Conservation (phyloP, 352 stramenopile species). For the Phytophthora palmivora region DNA sequence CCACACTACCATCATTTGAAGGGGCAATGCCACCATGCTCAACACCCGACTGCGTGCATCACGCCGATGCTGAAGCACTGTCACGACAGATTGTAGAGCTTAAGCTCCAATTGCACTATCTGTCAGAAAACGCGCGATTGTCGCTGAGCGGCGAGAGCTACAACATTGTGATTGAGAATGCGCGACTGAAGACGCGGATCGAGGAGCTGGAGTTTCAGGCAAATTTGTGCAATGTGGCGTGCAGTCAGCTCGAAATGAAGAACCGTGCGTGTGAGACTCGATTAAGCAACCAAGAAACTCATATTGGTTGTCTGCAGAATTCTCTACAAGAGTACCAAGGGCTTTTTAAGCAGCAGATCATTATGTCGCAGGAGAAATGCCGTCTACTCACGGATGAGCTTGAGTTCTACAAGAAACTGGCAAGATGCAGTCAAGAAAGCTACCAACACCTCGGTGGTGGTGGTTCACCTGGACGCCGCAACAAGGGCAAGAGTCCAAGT, state of each 20-base stretch:
- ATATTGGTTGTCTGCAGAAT: slow-evolving; percentile 78
- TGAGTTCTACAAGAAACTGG: slow-evolving; percentile 86
- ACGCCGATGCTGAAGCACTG: slow-evolving; percentile 61
- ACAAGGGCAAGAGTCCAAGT: slow-evolving; percentile 37
- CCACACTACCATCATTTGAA: slow-evolving; percentile 7
- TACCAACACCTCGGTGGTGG: slow-evolving; percentile 35
- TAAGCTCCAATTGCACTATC: slow-evolving; percentile 79
- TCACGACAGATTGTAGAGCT: slow-evolving; percentile 79
- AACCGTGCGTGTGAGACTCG: slow-evolving; percentile 71
- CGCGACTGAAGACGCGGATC: slow-evolving; percentile 71
- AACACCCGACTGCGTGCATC: slow-evolving; percentile 55
- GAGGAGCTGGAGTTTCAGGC: slow-evolving; percentile 78
- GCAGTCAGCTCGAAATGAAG: slow-evolving; percentile 76
- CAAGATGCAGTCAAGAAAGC: slow-evolving; percentile 56
- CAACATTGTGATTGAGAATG: slow-evolving; percentile 70
- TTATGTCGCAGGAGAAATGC: slow-evolving; percentile 84
- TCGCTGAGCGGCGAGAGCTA: slow-evolving; percentile 70
- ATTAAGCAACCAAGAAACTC: slow-evolving; percentile 75
- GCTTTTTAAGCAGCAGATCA: slow-evolving; percentile 85
- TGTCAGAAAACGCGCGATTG: slow-evolving; percentile 67
- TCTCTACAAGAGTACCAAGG: slow-evolving; percentile 82
- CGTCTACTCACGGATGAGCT: slow-evolving; percentile 79
- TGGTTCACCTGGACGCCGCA: slow-evolving; percentile 29
- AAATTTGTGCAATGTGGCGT: slow-evolving; percentile 64
- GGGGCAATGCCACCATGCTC: slow-evolving; percentile 21